phyloP scores from a whole-genome alignment of 2,329 filamentous ascomycete species.

The Monilinia fructigena region DNA sequence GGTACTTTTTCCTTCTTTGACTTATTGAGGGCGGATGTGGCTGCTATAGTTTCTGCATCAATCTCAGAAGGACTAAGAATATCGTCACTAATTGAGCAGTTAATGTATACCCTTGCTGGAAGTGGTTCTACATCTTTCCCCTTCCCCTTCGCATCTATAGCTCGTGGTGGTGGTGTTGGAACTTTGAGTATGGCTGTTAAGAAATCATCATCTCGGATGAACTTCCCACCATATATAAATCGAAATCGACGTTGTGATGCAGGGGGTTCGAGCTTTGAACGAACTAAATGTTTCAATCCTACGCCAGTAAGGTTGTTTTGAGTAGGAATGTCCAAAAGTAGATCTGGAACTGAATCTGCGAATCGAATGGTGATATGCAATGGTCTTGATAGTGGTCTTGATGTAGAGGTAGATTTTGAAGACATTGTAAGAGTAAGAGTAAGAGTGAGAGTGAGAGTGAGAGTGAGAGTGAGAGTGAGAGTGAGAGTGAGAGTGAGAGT shows the following conservation, averaged over 20 bases:
- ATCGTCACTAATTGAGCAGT: conserved; percentile 86
- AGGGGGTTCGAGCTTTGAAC: conserved; percentile 62
- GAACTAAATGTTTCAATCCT: conserved; percentile 79
- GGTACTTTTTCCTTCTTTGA: conserved; percentile 25
- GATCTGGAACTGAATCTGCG: conserved; percentile 78
- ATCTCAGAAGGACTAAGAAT: conserved; percentile 68
- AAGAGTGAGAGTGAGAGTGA: neutral
- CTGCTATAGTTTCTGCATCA: conserved; percentile 56
- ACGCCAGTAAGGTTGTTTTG: conserved; percentile 71
- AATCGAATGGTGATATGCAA: conserved; percentile 87
- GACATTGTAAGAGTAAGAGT: conserved; percentile 1
- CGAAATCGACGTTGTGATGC: conserved; percentile 71
- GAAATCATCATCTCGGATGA: conserved; percentile 71
- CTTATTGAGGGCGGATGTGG: conserved; percentile 29
- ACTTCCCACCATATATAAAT: conserved; percentile 85
- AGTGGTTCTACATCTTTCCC: conserved; percentile 62
- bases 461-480: neutral
- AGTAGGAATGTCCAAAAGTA: conserved; percentile 70
- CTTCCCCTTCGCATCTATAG: conserved; percentile 51
- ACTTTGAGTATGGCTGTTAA: conserved; percentile 67
- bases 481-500: no score
- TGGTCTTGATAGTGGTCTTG: conserved; percentile 30
- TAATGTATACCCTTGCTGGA: conserved; percentile 71
- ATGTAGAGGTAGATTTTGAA: conserved; percentile 10
- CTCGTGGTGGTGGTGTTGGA: conserved; percentile 51